phyloP scores from a whole-genome alignment of 2,329 filamentous ascomycete genomes.

The Aspergillus alliaceus region DNA sequence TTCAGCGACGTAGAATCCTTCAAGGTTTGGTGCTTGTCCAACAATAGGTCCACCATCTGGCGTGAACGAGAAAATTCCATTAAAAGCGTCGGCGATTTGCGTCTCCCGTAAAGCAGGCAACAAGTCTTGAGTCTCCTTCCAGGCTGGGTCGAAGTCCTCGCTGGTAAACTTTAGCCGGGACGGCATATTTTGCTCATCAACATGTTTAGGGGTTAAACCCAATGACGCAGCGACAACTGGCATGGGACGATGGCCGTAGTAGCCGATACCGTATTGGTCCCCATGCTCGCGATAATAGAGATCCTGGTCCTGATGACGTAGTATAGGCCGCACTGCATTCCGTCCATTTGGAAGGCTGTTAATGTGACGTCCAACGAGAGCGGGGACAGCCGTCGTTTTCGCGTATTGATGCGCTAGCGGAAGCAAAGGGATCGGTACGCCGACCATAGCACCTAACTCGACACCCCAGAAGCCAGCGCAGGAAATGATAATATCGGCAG shows the following conservation, averaged over 20 bases:
- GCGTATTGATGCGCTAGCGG: slow-evolving; percentile 65
- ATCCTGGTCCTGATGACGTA: slow-evolving; percentile 63
- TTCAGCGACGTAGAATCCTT: slow-evolving; percentile 65
- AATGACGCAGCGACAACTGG: slow-evolving; percentile 58
- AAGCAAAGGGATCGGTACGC: slow-evolving; percentile 57
- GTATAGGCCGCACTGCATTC: slow-evolving; percentile 56
- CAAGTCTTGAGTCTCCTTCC: slow-evolving; percentile 56
- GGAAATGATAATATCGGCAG: slow-evolving; percentile 62
- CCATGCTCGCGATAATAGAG: slow-evolving; percentile 67
- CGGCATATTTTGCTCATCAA: slow-evolving; percentile 63
- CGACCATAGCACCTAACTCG: slow-evolving; percentile 63
- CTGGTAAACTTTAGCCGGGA: slow-evolving; percentile 61
- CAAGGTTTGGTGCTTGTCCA: slow-evolving; percentile 57
- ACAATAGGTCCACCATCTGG: slow-evolving; percentile 63
- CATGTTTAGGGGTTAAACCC: slow-evolving; percentile 53
- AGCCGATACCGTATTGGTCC: slow-evolving; percentile 63
- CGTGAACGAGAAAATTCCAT: slow-evolving; percentile 66
- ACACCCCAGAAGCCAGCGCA: slow-evolving; percentile 68
- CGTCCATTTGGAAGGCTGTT: slow-evolving; percentile 47
- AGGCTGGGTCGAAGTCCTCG: slow-evolving; percentile 62
- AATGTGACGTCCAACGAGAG: slow-evolving; percentile 37
- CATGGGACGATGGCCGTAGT: slow-evolving; percentile 64
- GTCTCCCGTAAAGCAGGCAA: slow-evolving; percentile 54
- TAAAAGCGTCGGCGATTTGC: slow-evolving; percentile 61
- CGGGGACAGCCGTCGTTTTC: slow-evolving; percentile 58